phyloP scores from a whole-genome alignment of 306 rosid genomes.

The Vigna angularis region DNA sequence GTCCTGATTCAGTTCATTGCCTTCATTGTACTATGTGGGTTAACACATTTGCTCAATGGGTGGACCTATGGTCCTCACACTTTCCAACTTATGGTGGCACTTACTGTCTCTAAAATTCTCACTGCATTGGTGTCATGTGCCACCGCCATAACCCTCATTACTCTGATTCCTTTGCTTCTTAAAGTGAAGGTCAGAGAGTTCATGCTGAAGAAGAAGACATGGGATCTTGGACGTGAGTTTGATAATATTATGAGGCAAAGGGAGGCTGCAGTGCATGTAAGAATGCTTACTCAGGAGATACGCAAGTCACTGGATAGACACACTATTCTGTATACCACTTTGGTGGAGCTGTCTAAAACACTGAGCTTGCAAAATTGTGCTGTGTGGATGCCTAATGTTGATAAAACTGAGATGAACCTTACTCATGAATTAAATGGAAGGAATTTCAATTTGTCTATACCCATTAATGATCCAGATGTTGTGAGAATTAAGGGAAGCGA shows the following conservation, averaged over 20 bases:
- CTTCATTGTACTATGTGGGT: constrained; percentile 93
- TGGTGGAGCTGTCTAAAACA: constrained; percentile 89
- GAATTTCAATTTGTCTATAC: constrained; percentile 62
- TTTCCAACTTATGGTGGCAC: constrained; percentile 96
- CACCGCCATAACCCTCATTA: constrained; percentile 92
- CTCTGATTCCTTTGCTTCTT: constrained; percentile 94
- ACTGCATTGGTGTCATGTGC: constrained; percentile 99
- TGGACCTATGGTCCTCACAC: constrained; percentile 99
- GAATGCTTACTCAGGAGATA: constrained; percentile 99
- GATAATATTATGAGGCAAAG: constrained; percentile 83
- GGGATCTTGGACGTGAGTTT: constrained; percentile 99
- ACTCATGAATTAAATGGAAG: constrained; percentile 79
- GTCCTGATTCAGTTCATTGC: constrained; percentile 93
- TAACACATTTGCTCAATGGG: constrained; percentile 96
- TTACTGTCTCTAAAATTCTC: constrained; percentile 90
- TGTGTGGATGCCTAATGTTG: constrained; percentile 98
- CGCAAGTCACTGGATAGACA: constrained; percentile 95
- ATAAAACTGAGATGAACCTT: constrained; percentile 82
- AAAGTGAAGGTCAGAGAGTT: constrained; percentile 98
- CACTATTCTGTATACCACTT: constrained; percentile 83
- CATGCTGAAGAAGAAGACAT: constrained; percentile 95
- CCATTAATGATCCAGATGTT: constrained; percentile 78
- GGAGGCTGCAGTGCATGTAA: constrained; percentile 89
- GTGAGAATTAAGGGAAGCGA: constrained; percentile 67
- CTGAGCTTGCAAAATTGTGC: constrained; percentile 94